Conservation (phyloP, 768 basidiomycete species). For the Punctularia strigosozonata region DNA sequence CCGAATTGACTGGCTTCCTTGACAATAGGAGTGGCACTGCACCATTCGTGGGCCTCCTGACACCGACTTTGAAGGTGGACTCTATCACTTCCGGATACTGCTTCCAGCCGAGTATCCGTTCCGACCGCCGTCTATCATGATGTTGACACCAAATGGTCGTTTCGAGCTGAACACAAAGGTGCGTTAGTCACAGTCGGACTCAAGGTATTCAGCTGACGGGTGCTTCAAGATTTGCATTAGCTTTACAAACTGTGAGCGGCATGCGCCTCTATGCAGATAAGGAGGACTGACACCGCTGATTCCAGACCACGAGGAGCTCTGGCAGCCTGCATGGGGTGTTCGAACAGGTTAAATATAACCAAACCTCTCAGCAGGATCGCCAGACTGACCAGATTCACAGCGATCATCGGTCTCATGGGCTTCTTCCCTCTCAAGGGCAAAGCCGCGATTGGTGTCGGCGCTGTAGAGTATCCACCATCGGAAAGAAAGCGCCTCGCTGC, state of each 20-base stretch:
- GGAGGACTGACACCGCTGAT: slow-evolving; percentile 10
- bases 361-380: too few species aligned
- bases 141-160: slow-evolving; percentile 94
- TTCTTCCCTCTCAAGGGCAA: slow-evolving; percentile 87
- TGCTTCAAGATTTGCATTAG: slow-evolving; percentile 73
- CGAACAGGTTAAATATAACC: slow-evolving; percentile 85
- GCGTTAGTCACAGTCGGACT: slow-evolving; percentile 8
- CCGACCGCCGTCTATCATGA: slow-evolving; percentile 89
- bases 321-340: slow-evolving; percentile 99
- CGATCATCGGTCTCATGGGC: slow-evolving; percentile 80
- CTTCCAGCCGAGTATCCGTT: slow-evolving; percentile 94
- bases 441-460: slow-evolving; percentile 78
- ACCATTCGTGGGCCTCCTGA: slow-evolving; percentile 83
- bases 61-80: slow-evolving; percentile 87
- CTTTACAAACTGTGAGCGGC: slow-evolving; percentile 71
- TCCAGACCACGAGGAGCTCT: slow-evolving; percentile 86
- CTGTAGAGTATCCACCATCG: slow-evolving; percentile 61
- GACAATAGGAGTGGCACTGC: slow-evolving; percentile 81
- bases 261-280: slow-evolving; percentile 9
- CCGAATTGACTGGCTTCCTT: slow-evolving; percentile 5
- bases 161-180: slow-evolving; percentile 96
- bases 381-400: slow-evolving; percentile 23
- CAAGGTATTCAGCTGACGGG: neutral
- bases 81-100: slow-evolving; percentile 92
- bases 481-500: slow-evolving; percentile 73